A percentile compares a stretch with the other conserved stretches of the same genome.
Evolutionary conservation across 2,329 filamentous ascomycete species (phyloP).

Genomic region (Neopestalotiopsis rosae): DNA sequence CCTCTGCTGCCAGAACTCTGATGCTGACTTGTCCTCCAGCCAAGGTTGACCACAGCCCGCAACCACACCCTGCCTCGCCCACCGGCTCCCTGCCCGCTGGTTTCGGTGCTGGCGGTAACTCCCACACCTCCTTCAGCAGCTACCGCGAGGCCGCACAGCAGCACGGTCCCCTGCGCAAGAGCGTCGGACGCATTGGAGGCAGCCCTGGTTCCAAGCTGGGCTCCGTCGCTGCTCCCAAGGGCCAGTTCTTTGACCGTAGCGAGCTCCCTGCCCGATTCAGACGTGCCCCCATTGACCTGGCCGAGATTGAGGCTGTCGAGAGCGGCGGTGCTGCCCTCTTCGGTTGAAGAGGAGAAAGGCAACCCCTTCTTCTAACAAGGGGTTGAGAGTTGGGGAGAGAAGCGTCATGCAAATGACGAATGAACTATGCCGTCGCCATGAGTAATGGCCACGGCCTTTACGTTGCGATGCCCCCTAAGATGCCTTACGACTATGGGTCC

Average conservation of each 20-base stretch:
- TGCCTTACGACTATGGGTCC: neutral
- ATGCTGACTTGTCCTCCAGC: slow-evolving; percentile 49
- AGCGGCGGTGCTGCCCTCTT: slow-evolving; percentile 78
- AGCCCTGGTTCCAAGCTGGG: slow-evolving; percentile 74
- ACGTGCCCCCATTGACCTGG: slow-evolving; percentile 72
- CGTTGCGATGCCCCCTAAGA: slow-evolving; percentile 8
- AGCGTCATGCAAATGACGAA: neutral
- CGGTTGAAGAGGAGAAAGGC: slow-evolving; percentile 40
- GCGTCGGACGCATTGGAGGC: slow-evolving; percentile 60
- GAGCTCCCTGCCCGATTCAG: slow-evolving; percentile 88
- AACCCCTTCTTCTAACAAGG: neutral
- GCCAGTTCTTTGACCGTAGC: slow-evolving; percentile 85
- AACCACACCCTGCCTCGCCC: slow-evolving; percentile 75
- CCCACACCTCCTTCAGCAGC: slow-evolving; percentile 70
- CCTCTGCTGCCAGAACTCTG: neutral
- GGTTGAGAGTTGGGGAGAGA: neutral
- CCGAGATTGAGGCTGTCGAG: slow-evolving; percentile 95
- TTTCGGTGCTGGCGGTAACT: slow-evolving; percentile 47
- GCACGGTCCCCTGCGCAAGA: slow-evolving; percentile 74
- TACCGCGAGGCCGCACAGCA: slow-evolving; percentile 82
- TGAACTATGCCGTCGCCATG: neutral
- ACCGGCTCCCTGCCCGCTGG: slow-evolving; percentile 64
- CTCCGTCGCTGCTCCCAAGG: slow-evolving; percentile 70
- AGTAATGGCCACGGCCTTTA: neutral
- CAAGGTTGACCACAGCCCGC: slow-evolving; percentile 73